A percentile compares a stretch with the other conserved stretches of the same genome.
Evolutionary conservation across 441 rosid genomes (phyloP).

Genomic region (Eutrema salsugineum): DNA sequence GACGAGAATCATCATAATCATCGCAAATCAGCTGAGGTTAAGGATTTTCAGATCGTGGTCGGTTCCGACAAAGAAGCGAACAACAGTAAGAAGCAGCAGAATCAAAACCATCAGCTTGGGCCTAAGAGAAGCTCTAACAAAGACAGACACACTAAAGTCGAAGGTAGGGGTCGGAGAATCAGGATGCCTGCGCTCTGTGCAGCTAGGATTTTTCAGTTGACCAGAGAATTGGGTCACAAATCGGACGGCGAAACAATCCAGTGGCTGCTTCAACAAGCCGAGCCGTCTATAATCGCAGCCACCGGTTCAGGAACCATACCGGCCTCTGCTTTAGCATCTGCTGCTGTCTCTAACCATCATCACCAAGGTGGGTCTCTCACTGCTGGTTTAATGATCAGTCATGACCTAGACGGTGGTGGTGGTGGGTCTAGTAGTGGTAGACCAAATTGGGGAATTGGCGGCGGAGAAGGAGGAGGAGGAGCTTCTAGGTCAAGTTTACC

Average conservation of each 20-base stretch:
- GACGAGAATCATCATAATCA: not conserved
- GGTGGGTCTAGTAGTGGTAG: constrained; percentile 51
- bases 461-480: constrained; percentile 39
- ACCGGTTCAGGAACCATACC: constrained; percentile 95
- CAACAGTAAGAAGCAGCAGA: constrained; percentile 41
- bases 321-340: constrained; percentile 75
- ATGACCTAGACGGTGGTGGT: constrained; percentile 39
- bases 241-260: constrained; percentile 96
- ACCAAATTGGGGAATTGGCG: constrained; percentile 49
- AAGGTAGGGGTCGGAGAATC: constrained; percentile 91
- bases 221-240: constrained; percentile 96
- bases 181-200: constrained; percentile 99
- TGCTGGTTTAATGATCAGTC: constrained; percentile 54
- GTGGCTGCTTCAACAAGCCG: constrained; percentile 93
- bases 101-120: constrained; percentile 46
- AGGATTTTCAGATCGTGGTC: constrained; percentile 71
- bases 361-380: constrained; percentile 58
- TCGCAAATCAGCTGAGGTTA: constrained; percentile 59
- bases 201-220: constrained; percentile 90
- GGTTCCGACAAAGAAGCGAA: constrained; percentile 60
- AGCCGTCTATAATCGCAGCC: constrained; percentile 87
- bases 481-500: constrained; percentile 57
- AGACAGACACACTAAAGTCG: constrained; percentile 94
- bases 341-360: constrained; percentile 49
- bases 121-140: constrained; percentile 94